phyloP scores from a whole-genome alignment of 1,139 yeast species.

The Nakaseomyces delphensis region DNA sequence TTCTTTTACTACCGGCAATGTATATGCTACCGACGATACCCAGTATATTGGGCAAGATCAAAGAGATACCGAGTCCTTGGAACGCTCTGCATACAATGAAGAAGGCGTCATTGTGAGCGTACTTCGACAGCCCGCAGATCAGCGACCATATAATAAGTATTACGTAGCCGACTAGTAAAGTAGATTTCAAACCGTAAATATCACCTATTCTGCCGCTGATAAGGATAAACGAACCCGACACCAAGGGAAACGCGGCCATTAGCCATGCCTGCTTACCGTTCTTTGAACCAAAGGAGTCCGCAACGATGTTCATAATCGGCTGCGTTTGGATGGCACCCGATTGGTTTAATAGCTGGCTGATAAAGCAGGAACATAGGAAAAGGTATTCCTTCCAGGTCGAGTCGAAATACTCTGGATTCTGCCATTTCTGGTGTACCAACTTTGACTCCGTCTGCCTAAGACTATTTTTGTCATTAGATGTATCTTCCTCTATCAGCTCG shows the following conservation, averaged over 20 bases:
- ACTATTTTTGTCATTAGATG: not conserved
- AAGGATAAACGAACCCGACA: constrained; percentile 47
- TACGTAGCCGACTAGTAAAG: constrained; percentile 39
- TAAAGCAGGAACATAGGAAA: constrained; percentile 33
- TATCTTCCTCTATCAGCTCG: not conserved
- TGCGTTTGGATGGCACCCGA: constrained; percentile 31
- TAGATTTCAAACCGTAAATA: constrained; percentile 41
- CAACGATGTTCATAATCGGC: constrained; percentile 31
- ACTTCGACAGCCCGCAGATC: constrained; percentile 42
- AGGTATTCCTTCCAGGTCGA: constrained; percentile 27
- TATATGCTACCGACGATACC: constrained; percentile 45
- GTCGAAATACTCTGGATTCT: constrained; percentile 19
- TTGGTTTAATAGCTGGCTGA: constrained; percentile 34
- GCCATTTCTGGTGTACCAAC: constrained; percentile 14
- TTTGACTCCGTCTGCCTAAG: not conserved
- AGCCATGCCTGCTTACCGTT: constrained; percentile 40
- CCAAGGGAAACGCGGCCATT: constrained; percentile 49
- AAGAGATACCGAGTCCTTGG: constrained; percentile 49
- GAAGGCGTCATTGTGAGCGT: constrained; percentile 38
- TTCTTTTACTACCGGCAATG: constrained; percentile 38
- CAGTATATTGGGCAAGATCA: constrained; percentile 44
- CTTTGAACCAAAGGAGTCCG: constrained; percentile 22
- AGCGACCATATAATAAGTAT: constrained; percentile 41
- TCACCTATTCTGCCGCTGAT: constrained; percentile 48
- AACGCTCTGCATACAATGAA: constrained; percentile 46